Percentiles rank a stretch among this genome's conserved stretches.
These are phyloP conservation scores for Selaginella tamariscina DNA, from an alignment of 75 land plant species.

Conservation along the genomic window DNA sequence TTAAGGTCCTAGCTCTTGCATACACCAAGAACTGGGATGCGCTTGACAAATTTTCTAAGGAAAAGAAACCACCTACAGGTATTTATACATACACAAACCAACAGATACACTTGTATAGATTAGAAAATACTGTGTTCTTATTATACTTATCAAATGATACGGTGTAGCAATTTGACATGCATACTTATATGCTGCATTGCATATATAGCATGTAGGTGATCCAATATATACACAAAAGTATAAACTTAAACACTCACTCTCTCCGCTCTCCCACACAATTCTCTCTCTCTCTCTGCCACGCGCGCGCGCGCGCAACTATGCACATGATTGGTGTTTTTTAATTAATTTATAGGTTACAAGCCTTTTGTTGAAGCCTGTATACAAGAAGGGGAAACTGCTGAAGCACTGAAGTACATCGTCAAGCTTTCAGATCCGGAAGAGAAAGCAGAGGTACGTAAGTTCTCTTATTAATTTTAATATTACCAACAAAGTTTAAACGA, in stretches of 20 bases:
- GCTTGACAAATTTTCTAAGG: slow-evolving; percentile 89
- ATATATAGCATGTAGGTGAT: too few species aligned
- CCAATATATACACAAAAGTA: too few species aligned
- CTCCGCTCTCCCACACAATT: neutral
- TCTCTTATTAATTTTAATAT: neutral
- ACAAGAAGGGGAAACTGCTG: slow-evolving; percentile 66
- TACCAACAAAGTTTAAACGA: neutral
- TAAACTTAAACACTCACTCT: too few species aligned
- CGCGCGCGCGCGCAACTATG: too few species aligned
- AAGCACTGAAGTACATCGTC: slow-evolving; percentile 87
- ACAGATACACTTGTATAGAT: too few species aligned
- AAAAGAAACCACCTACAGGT: slow-evolving; percentile 92
- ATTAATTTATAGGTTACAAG: slow-evolving; percentile 45
- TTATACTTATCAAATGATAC: too few species aligned
- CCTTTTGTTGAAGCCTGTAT: slow-evolving; percentile 98
- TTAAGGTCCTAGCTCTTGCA: slow-evolving; percentile 91
- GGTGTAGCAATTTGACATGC: too few species aligned
- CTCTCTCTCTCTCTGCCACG: neutral
- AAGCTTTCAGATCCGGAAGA: slow-evolving; percentile 83
- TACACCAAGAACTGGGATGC: slow-evolving; percentile 85
- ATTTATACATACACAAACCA: neutral
- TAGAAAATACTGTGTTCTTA: neutral
- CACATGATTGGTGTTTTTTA: neutral
- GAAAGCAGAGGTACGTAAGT: slow-evolving; percentile 69
- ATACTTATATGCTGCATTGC: too few species aligned